A percentile compares a stretch with the other conserved stretches of the same genome.
Conservation (phyloP, 352 stramenopile genomes). For the Phytopythium cucurbitacearum region DNA sequence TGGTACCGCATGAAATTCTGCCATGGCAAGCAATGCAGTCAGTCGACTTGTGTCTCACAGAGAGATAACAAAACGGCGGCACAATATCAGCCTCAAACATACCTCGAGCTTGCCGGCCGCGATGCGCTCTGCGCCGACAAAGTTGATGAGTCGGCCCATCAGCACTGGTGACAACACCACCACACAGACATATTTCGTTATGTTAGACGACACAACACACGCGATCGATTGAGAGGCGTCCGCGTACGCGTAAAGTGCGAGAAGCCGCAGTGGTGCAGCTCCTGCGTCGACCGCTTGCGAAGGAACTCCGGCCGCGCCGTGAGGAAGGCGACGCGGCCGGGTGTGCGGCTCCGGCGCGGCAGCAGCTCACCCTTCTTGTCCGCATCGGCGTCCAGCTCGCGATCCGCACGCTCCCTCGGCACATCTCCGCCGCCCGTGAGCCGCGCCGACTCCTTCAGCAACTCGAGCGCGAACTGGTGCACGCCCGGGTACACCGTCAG, state of each 20-base stretch:
- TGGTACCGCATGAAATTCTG: slow-evolving; percentile 78
- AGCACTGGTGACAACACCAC: slow-evolving; percentile 30
- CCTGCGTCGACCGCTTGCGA: slow-evolving; percentile 48
- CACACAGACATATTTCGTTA: background rate
- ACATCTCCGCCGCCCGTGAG: slow-evolving; percentile 5
- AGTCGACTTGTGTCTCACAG: background rate
- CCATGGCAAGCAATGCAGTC: background rate
- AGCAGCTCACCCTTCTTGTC: slow-evolving; percentile 19
- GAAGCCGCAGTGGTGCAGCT: slow-evolving; percentile 66
- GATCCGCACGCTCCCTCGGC: slow-evolving; percentile 11
- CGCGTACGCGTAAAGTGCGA: slow-evolving; percentile 71
- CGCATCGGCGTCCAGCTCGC: slow-evolving; percentile 16
- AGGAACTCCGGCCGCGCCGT: slow-evolving; percentile 74
- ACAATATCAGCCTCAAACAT: background rate
- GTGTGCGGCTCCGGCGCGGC: slow-evolving; percentile 3
- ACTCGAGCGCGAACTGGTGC: slow-evolving; percentile 77
- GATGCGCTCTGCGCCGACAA: slow-evolving; percentile 63
- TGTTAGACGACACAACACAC: background rate
- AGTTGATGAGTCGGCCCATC: slow-evolving; percentile 64
- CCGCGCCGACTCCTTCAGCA: slow-evolving; percentile 36
- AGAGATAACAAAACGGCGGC: too few relatives aligned
- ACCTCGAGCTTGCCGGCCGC: slow-evolving; percentile 67
- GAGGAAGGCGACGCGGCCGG: slow-evolving; percentile 66
- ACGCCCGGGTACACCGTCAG: slow-evolving; percentile 80
- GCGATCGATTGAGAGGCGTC: background rate